Conservation (phyloP, 768 basidiomycete species). For the Rhizopogon vulgaris region DNA sequence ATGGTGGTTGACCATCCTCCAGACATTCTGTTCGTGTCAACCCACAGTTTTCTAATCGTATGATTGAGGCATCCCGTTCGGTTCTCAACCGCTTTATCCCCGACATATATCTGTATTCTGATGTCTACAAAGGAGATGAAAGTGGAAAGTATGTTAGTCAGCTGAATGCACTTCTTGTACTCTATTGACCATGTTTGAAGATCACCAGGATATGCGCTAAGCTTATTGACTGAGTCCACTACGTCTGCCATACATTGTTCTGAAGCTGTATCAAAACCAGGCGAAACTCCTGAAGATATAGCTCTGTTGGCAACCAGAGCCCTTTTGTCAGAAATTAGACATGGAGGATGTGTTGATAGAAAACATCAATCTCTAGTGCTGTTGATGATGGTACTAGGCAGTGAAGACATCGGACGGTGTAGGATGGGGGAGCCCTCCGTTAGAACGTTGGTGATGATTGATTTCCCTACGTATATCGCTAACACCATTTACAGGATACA, state of each 20-base stretch:
- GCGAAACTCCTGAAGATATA: conserved; percentile 88
- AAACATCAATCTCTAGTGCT: conserved; percentile 84
- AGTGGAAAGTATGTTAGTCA: conserved; percentile 77
- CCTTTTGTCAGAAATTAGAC: conserved; percentile 71
- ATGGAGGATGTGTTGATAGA: conserved; percentile 87
- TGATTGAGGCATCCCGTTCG: conserved; percentile 92
- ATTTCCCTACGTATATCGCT: background rate
- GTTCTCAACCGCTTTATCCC: conserved; percentile 95
- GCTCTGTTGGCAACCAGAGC: conserved; percentile 75
- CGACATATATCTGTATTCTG: conserved; percentile 96
- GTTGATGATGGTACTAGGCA: conserved; percentile 91
- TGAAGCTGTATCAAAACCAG: conserved; percentile 79
- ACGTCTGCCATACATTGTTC: conserved; percentile 84
- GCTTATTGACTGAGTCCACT: conserved; percentile 85
- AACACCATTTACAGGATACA: conserved; percentile 58
- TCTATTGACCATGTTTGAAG: conserved; percentile 31
- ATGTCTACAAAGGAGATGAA: conserved; percentile 96
- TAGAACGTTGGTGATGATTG: conserved; percentile 53
- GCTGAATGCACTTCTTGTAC: background rate
- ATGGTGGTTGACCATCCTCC: background rate
- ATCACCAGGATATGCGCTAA: conserved; percentile 94
- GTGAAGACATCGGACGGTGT: conserved; percentile 92
- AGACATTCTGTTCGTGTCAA: conserved; percentile 96
- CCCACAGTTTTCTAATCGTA: conserved; percentile 95
- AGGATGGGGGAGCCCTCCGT: conserved; percentile 78